Evolutionary conservation across 2,329 filamentous ascomycete genomes (phyloP).

Genomic region (Alternaria burnsii): DNA sequence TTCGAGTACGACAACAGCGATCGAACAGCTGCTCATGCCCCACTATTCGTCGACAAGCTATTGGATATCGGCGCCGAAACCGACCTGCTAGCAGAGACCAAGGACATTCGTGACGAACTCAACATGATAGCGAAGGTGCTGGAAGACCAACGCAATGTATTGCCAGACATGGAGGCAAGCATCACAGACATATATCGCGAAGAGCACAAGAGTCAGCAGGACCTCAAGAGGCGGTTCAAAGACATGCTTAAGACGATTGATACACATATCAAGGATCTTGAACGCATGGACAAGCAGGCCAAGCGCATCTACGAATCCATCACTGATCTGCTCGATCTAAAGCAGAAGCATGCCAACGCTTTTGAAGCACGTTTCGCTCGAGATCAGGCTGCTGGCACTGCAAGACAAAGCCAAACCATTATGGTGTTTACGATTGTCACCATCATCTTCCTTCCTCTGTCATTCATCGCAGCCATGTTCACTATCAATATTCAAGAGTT

Average conservation of each 20-base stretch:
- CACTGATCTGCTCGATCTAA: slow-evolving; percentile 70
- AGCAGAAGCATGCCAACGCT: slow-evolving; percentile 74
- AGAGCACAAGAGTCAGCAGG: slow-evolving; percentile 51
- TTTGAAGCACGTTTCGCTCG: slow-evolving; percentile 70
- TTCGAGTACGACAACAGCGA: slow-evolving; percentile 45
- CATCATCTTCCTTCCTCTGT: slow-evolving; percentile 65
- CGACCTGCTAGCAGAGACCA: slow-evolving; percentile 68
- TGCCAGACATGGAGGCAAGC: slow-evolving; percentile 58
- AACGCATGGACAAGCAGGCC: slow-evolving; percentile 70
- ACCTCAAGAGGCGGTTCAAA: slow-evolving; percentile 63
- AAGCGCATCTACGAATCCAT: slow-evolving; percentile 67
- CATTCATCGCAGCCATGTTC: slow-evolving; percentile 65
- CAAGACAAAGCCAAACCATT: slow-evolving; percentile 64
- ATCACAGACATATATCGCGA: slow-evolving; percentile 52
- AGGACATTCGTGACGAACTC: slow-evolving; percentile 73
- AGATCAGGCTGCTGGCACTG: slow-evolving; percentile 69
- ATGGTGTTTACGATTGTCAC: slow-evolving; percentile 69
- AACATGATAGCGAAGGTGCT: slow-evolving; percentile 67
- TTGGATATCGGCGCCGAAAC: slow-evolving; percentile 70
- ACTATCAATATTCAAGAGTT: slow-evolving; percentile 63
- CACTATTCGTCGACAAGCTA: slow-evolving; percentile 63
- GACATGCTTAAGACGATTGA: slow-evolving; percentile 68
- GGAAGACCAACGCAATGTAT: slow-evolving; percentile 58
- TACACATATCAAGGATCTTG: slow-evolving; percentile 66
- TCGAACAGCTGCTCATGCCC: slow-evolving; percentile 38